Percentiles rank a stretch among this genome's conserved stretches.
Evolutionary conservation across 176 grass and related monocot genomes (phyloP).

Genomic region (Sorghum bicolor): Sorghum_bicolor_NCBIv3 NC_012871.2:71951501-71952000

Average conservation of each 20-base stretch:
- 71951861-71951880: constrained; percentile 18
- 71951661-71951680: constrained; percentile 34
- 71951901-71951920: background rate
- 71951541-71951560: constrained; percentile 53
- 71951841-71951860: constrained; percentile 31
- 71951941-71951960: background rate
- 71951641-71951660: constrained; percentile 51
- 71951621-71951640: constrained; percentile 35
- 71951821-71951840: constrained; percentile 34
- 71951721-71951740: constrained; percentile 31
- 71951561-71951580: constrained; percentile 41
- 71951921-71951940: background rate
- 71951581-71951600: constrained; percentile 42
- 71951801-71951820: constrained; percentile 32
- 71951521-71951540: constrained; percentile 61
- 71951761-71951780: constrained; percentile 41
- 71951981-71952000: background rate
- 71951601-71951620: constrained; percentile 32
- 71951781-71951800: constrained; percentile 49
- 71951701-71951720: constrained; percentile 44
- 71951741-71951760: constrained; percentile 23
- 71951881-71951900: background rate
- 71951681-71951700: constrained; percentile 58
- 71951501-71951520: constrained; percentile 45
- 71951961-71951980: background rate